Evolutionary conservation across 1,139 yeast species (phyloP).

Genomic region (Zygosaccharomyces pseudobailii): DNA sequence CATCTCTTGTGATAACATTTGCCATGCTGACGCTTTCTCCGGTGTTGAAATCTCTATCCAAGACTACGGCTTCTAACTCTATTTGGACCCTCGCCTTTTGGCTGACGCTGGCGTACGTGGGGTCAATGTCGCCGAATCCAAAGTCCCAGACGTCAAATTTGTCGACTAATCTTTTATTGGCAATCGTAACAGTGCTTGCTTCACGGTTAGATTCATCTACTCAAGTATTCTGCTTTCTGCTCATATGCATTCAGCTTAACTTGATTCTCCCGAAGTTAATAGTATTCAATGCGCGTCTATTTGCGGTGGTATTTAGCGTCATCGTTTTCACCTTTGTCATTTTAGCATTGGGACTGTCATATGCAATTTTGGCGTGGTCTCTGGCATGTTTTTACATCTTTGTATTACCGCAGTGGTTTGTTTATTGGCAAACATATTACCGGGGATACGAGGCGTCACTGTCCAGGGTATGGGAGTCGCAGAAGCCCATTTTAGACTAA

Average conservation of each 20-base stretch:
- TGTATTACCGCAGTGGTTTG: conserved; percentile 28
- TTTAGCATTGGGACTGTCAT: conserved; percentile 21
- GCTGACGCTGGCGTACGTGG: conserved; percentile 63
- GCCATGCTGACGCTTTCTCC: conserved; percentile 79
- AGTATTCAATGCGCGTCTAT: conserved; percentile 13
- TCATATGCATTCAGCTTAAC: conserved; percentile 31
- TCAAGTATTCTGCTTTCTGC: conserved; percentile 68
- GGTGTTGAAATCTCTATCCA: conserved; percentile 79
- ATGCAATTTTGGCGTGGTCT: conserved; percentile 18
- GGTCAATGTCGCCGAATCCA: conserved; percentile 23
- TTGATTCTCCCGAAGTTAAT: conserved; percentile 28
- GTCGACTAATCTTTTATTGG: conserved; percentile 76
- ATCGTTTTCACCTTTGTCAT: conserved; percentile 27
- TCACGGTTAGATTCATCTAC: conserved; percentile 71
- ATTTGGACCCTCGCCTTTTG: conserved; percentile 90
- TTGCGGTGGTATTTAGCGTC: conserved; percentile 17
- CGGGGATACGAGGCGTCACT: conserved; percentile 26
- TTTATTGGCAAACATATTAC: conserved; percentile 30
- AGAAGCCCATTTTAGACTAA: conserved; percentile 27
- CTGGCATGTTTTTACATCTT: conserved; percentile 20
- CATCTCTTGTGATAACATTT: conserved; percentile 63
- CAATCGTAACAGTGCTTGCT: conserved; percentile 86
- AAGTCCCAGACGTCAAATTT: conserved; percentile 45
- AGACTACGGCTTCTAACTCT: conserved; percentile 87
- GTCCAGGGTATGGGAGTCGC: conserved; percentile 31